A percentile compares a stretch with the other conserved stretches of the same genome.
These are phyloP conservation scores for Sistotremastrum suecicum DNA, from an alignment of 768 basidiomycete species.

Conservation along the genomic window DNA sequence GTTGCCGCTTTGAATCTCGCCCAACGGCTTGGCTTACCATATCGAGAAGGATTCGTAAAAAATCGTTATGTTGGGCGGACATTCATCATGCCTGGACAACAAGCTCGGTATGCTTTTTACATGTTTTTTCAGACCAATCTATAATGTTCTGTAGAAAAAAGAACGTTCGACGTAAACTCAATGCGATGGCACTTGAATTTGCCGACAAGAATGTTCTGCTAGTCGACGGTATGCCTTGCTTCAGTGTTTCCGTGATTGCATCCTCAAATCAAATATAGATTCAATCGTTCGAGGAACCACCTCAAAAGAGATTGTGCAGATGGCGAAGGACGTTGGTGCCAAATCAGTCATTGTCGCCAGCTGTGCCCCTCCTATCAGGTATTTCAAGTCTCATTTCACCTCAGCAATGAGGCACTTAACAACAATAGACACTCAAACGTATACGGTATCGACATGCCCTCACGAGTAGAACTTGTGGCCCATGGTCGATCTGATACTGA, in stretches of 20 bases:
- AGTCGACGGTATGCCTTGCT: constrained; percentile 63
- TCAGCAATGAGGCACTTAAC: constrained; percentile 1
- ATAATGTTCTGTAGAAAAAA: constrained; percentile 43
- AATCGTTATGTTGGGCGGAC: constrained; percentile 97
- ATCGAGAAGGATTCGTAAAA: constrained; percentile 97
- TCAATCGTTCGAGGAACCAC: constrained; percentile 98
- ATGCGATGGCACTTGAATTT: constrained; percentile 98
- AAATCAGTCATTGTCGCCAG: constrained; percentile 93
- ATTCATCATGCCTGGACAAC: constrained; percentile 99
- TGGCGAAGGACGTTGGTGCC: constrained; percentile 98
- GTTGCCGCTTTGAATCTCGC: constrained; percentile 94
- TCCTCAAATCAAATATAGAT: constrained; percentile 32
- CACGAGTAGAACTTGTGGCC: constrained; percentile 85
- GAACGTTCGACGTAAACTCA: constrained; percentile 90
- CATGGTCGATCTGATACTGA: constrained; percentile 55
- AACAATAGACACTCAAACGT: constrained; percentile 69
- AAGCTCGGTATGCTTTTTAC: constrained; percentile 49
- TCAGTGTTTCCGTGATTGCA: not conserved
- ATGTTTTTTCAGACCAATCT: not conserved
- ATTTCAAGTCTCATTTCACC: constrained; percentile 7
- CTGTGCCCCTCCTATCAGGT: constrained; percentile 94
- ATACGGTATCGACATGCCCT: constrained; percentile 99
- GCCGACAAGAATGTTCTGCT: constrained; percentile 82
- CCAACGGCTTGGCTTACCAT: constrained; percentile 78
- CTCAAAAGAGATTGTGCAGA: constrained; percentile 96